Percentiles rank a stretch among this genome's conserved stretches.
These are phyloP conservation scores for Paraphoma chrysanthemicola DNA, from an alignment of 2,329 filamentous ascomycete genomes.

Conservation along the genomic window DNA sequence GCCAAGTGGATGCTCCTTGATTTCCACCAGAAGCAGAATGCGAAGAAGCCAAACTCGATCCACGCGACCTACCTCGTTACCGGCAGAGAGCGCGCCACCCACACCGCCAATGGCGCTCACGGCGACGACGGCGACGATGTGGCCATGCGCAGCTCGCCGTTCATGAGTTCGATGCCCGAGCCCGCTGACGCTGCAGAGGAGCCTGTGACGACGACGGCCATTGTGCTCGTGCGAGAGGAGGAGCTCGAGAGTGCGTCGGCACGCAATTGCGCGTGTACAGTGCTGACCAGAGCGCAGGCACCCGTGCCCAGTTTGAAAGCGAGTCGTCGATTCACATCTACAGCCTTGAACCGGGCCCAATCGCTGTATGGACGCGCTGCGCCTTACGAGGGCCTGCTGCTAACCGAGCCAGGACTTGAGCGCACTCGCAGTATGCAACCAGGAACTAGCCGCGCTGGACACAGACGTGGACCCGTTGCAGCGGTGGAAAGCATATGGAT, in stretches of 20 bases:
- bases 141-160: slow-evolving; percentile 69
- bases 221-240: slow-evolving; percentile 76
- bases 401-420: slow-evolving; percentile 65
- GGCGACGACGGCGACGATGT: slow-evolving; percentile 68
- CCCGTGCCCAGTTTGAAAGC: slow-evolving; percentile 72
- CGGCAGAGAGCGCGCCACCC: slow-evolving; percentile 63
- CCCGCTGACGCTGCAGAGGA: slow-evolving; percentile 50
- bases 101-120: slow-evolving; percentile 47
- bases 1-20: slow-evolving; percentile 93
- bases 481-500: slow-evolving; percentile 70
- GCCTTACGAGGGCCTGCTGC: slow-evolving; percentile 43
- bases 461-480: slow-evolving; percentile 66
- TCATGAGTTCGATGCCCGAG: slow-evolving; percentile 71
- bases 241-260: slow-evolving; percentile 67
- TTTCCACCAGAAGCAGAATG: slow-evolving; percentile 80
- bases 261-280: not conserved
- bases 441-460: slow-evolving; percentile 65
- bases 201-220: slow-evolving; percentile 61
- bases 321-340: slow-evolving; percentile 86
- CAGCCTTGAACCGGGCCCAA: slow-evolving; percentile 74
- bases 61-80: slow-evolving; percentile 92
- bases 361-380: slow-evolving; percentile 61
- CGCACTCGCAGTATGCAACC: slow-evolving; percentile 72
- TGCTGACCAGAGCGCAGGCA: slow-evolving; percentile 57
- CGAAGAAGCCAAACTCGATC: slow-evolving; percentile 74